Base-by-base conservation (phyloP, 1,139 yeast genomes). In the Lodderomyces orthopsilosis region DNA sequence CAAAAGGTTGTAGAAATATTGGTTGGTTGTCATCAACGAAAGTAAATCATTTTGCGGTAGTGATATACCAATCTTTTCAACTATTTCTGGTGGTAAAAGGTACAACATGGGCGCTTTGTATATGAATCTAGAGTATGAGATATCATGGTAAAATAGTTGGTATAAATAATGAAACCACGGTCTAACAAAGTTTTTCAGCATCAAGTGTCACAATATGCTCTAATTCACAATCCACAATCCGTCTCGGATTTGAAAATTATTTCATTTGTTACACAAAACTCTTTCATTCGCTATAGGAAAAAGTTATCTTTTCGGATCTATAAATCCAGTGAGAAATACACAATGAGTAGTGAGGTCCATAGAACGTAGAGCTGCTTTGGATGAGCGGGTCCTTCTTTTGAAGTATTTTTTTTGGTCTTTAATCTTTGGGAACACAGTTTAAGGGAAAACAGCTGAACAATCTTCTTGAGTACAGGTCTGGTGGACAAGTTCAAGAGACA, bases 81-180 rank as follows among this genome's bases (percentile, higher is more conserved):
- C 40, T 6, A 64, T 38, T 43, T 64, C 68, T 18, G 41, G 17
- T 8, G 68, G 68, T 26, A 64, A 46, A 6, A 42, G 32, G 10
- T 45, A 42, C 35, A 57, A 37, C 61, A 53, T 56, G n/a, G 19
- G 6, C 8, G 7, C 6, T 12, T 26, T n/a, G n/a, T n/a, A n/a
- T n/a, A n/a, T n/a, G n/a, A n/a, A 24, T 12, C n/a, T 4, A 24
- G 27, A 9, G 27, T 24, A 4, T 24, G 4, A 10, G 27, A 21
- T 6, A 6, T 21, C 23, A 21, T 21, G 23, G 23, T 21, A 8
- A 21, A 21, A 21, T 21, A 6, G 23, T 21, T 24, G 27, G n/a
- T 24, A 24, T 24, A 24, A 24, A 24, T 24, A 24, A 9, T 7
- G 27, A 24, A 24, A 24, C 8, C 23, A 21, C 23, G n/a, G 8